Evolutionary conservation across 2,329 filamentous ascomycete species (phyloP), one percentile per base, ranked within the genome.

Genomic region (Epichloe brachyelytri): DNA sequence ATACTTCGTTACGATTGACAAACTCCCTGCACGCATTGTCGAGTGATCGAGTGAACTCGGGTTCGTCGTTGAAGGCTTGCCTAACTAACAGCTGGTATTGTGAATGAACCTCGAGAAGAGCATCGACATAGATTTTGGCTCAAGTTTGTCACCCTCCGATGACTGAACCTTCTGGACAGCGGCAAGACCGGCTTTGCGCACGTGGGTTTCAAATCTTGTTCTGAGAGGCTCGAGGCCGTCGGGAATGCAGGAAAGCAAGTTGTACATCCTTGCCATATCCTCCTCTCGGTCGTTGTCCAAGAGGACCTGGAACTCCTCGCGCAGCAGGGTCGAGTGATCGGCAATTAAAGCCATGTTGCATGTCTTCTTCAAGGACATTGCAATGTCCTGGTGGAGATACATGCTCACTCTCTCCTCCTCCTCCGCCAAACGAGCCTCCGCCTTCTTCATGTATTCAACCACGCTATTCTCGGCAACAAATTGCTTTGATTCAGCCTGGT

Each of bases 361-460:
- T 3, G 83, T 82, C 61, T 87, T 88, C 72, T 90, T 95, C 50
- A 98, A 73, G 15, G 83, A 83, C 7, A 82, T 72, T 58, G 87
- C 86, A 52, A 97, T 96, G 67, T 98, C 93, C 37, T 82, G 80
- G 62, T 97, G 88, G 44, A 98, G 76, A 63, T 95, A 98, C 63
- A 97, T 81, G 57, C 82, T 82, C 10, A 98, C 93, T 26, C 93
- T 87, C 63, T 91, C 88, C 70, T 95, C 93, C 68, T 98, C 93
- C 68, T 98, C 93, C 7, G 88, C 81, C 54, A 98, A 71, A 34
- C 93, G 83, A 41, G 81, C 71, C 70, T 97, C 91, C 0, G 93
- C 94, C 78, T 98, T 98, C 76, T 97, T 97, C 93, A 98, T 97
- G 71, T 97, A 98, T 64, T 98, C 93, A 36, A 98, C 90, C 4